phyloP scores from a whole-genome alignment of 2,329 filamentous ascomycete genomes.

The Sporothrix variecibatus region DNA sequence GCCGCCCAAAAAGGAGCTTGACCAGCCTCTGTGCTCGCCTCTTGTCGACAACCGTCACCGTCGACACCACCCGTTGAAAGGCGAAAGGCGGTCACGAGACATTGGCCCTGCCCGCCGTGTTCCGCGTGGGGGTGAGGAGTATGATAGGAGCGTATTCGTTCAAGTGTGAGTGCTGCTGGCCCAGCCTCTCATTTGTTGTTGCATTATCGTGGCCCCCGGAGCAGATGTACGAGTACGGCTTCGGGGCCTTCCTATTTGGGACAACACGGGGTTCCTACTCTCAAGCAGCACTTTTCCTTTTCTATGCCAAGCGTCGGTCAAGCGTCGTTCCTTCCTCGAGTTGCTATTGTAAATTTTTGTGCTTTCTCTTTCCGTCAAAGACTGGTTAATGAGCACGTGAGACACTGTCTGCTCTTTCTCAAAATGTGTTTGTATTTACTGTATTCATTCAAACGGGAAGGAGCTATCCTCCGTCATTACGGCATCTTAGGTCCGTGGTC shows the following conservation, averaged over 20 bases:
- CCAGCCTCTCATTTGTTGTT: not conserved
- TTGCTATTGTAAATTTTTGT: not conserved
- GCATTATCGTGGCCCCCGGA: slow-evolving; percentile 7
- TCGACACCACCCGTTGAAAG: not conserved
- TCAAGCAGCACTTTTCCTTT: not conserved
- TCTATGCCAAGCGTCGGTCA: not conserved
- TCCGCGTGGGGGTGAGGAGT: not conserved
- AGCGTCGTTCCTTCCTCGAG: not conserved
- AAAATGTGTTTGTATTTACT: not conserved
- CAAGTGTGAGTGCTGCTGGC: no score
- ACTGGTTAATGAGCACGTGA: not conserved
- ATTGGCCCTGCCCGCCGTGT: not conserved
- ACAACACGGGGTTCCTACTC: not conserved
- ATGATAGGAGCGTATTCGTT: not conserved
- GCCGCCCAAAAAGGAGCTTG: not conserved
- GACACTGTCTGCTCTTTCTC: not conserved
- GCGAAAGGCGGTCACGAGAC: slow-evolving; percentile 3
- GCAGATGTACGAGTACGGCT: not conserved
- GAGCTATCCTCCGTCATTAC: not conserved
- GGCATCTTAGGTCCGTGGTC: not conserved
- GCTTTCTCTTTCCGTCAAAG: not conserved
- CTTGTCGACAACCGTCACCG: not conserved
- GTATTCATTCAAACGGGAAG: slow-evolving; percentile 1
- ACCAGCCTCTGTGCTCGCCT: no score
- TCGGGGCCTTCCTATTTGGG: slow-evolving; percentile 15